Base-by-base conservation (phyloP, 768 basidiomycete genomes). In the Phaffia australis region DNA sequence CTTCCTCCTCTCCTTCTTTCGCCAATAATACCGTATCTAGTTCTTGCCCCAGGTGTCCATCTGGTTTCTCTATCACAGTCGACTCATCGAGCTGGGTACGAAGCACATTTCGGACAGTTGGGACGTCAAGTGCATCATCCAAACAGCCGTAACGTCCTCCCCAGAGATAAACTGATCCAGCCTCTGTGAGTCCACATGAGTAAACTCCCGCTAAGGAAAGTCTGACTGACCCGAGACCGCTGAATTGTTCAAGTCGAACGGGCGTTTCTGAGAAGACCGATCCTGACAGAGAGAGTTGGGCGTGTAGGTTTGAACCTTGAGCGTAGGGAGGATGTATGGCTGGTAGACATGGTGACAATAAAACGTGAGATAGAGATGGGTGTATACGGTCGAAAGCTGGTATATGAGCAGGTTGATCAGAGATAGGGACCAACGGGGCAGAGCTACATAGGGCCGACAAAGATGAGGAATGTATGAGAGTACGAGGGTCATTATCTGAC, bases 271-370 rank as follows among this genome's bases (percentile, higher is more conserved):
- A 61, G 60, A 51, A 61, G 60, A 15, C 23, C 46, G 48, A 47
- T 1, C 49, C 32, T 46, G 16, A 61, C 3, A 50, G 46, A 19
- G 60, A 61, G 18, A 61, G 60, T 49, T 61, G 60, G 27, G 60
- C 27, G 47, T 61, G 60, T 3, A 61, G 60, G 27, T 61, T 61
- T 29, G 60, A 61, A 2, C 60, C 60, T 16, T 50, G 49, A 27
- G 27, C 60, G 47, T 61, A 51, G 29, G 52, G 49, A 0, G 60
- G 60, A 6, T 47, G 25, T 25, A 27, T n/a, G 18, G 60, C 25
- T 15, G 60, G 30, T n/a, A 51, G 23, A 35, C 47, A 49, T 7
- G 60, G 46, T 23, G 52, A 30, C 27, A 51, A 5, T 19, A 61
- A 27, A 32, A 18, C 25, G 47, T 61, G 60, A 15, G 60, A 61